Evolutionary conservation across 1,284 basidiomycete genomes (phyloP), one percentile per base, ranked within the genome.

Genomic region (Exsudoporus floridanus): DNA sequence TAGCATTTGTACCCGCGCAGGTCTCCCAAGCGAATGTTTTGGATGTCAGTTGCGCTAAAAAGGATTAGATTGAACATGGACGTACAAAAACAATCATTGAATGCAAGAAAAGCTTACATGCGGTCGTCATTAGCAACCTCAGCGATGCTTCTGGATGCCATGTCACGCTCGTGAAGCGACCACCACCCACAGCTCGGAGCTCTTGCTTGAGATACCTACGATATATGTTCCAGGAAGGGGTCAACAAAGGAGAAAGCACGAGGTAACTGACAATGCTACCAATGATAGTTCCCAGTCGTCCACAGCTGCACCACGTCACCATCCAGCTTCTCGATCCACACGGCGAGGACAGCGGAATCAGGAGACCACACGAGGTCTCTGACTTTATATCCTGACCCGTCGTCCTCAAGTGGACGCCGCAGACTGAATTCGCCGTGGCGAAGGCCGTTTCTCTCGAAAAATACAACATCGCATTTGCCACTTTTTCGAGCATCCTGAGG

Each of bases 211-310:
- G 79, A 71, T 96, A 92, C 89, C 89, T 90, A 53, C 10, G 49
- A 41, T 27, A 38, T 35, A 49, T 46, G 35, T 52, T 28, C 60
- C 64, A 37, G 50, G 47, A 34, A 49, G 43, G 21, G 10, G 39
- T 55, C 38, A 47, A 39, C 8, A 52, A 34, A 21, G 34, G 39
- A n/a, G 13, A 16, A 42, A 33, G 12, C 8, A 35, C 18, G 14
- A 36, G 33, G 46, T 23, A 16, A 47, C 23, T 14, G 35, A 21
- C 23, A 53, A 69, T 34, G n/a, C 6, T 60, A 94, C 91, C 95
- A 98, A 69, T 98, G 90, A 70, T 97, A 99, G 70, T 99, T 99
- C 44, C 90, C 88, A 23, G 81, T 93, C 0, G 93, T 91, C 94
- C 94, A 99, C 2, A 99, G 74, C 73, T 99, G 97, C 19, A 99